Conservation (phyloP, 768 basidiomycete species). For the Hortiboletus flavorubellus region DNA sequence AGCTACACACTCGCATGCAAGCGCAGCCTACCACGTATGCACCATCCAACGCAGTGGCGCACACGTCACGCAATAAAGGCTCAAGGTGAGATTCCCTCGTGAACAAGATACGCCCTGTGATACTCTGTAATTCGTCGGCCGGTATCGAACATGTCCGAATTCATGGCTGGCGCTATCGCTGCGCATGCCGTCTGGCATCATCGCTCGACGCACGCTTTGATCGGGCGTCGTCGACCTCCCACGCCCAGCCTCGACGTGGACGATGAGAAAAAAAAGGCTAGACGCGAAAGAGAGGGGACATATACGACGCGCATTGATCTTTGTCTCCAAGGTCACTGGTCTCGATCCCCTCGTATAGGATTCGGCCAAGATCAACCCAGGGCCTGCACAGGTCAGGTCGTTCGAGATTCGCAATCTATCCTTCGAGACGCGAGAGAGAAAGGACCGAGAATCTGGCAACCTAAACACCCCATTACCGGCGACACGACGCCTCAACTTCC, state of each 20-base stretch:
- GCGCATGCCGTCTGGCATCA: neutral
- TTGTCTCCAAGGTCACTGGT: neutral
- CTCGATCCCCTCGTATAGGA: neutral
- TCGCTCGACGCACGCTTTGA: neutral
- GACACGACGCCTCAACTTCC: neutral
- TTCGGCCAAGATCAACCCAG: conserved; percentile 2
- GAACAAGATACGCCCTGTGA: neutral
- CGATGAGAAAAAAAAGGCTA: neutral
- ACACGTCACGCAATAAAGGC: neutral
- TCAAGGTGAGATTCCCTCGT: neutral
- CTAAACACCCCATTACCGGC: neutral
- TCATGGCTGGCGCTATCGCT: neutral
- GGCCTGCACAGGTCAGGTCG: neutral
- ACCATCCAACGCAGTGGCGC: neutral
- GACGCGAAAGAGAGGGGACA: neutral
- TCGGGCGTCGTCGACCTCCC: conserved; percentile 3
- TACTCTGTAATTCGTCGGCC: too few relatives aligned
- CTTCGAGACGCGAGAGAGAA: neutral
- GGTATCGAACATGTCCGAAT: neutral
- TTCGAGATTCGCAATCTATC: neutral
- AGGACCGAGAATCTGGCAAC: neutral
- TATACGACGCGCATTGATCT: neutral
- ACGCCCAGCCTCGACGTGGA: neutral
- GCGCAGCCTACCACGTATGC: neutral
- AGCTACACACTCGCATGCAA: neutral